phyloP scores from a whole-genome alignment of 208 protist species.

The Leishmania arabica region DNA sequence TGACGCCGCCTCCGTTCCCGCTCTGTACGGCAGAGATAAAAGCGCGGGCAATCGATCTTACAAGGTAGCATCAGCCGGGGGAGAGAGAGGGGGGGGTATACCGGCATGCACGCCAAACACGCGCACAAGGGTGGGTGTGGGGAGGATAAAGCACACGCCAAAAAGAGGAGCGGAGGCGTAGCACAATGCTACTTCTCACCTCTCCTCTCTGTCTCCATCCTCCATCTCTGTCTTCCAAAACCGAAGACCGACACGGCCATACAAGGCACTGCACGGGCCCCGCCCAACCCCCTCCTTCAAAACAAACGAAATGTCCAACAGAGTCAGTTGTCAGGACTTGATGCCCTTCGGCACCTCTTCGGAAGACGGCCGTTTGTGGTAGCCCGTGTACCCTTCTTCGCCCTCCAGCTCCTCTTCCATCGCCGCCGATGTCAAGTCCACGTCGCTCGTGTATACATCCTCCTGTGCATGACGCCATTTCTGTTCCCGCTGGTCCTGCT shows the following conservation, averaged over 20 bases:
- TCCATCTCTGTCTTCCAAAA: not conserved
- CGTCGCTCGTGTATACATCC: conserved; percentile 44
- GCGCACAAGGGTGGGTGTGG: not conserved
- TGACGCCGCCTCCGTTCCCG: not conserved
- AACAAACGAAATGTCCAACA: not conserved
- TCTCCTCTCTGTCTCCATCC: not conserved
- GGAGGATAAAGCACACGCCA: not conserved
- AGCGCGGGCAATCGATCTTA: not conserved
- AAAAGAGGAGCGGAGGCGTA: not conserved
- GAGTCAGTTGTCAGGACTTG: not conserved
- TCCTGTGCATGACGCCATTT: conserved; percentile 7
- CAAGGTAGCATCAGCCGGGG: no score
- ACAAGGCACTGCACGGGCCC: not conserved
- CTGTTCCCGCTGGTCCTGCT: conserved; percentile 12
- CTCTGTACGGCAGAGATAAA: not conserved
- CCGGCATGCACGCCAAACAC: not conserved
- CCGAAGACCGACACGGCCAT: not conserved
- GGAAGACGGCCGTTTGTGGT: conserved; percentile 34
- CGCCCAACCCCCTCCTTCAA: no score
- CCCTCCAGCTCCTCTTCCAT: conserved; percentile 51
- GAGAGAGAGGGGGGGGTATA: not conserved
- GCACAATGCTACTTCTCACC: not conserved
- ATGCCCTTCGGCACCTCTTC: conserved; percentile 15
- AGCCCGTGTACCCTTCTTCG: conserved; percentile 55
- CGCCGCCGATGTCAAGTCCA: conserved; percentile 34